A percentile compares a stretch with the other conserved stretches of the same genome.
phyloP scores from a whole-genome alignment of 148 eudicot genomes.

The Chenopodium berlandieri region DNA sequence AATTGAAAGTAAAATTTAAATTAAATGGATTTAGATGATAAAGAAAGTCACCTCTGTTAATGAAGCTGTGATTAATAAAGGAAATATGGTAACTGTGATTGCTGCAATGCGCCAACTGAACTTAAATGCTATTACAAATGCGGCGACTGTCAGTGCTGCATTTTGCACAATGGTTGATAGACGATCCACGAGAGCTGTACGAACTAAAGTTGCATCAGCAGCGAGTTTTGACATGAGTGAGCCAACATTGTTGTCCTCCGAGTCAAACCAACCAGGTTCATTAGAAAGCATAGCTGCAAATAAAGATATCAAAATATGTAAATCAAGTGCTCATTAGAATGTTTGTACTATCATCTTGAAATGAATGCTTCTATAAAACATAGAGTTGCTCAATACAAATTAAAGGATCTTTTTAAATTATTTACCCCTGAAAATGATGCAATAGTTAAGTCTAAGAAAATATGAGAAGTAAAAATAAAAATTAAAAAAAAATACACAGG shows the following conservation, averaged over 20 bases:
- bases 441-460: too few species aligned
- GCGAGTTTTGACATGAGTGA: slow-evolving; percentile 57
- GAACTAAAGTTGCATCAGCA: slow-evolving; percentile 61
- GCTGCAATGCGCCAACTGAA: slow-evolving; percentile 68
- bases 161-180: slow-evolving; percentile 61
- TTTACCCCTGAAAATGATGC: too few species aligned
- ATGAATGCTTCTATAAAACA: too few species aligned
- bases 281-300: slow-evolving; percentile 50
- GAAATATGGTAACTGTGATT: slow-evolving; percentile 49
- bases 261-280: slow-evolving; percentile 72
- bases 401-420: too few species aligned
- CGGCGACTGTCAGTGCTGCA: slow-evolving; percentile 46
- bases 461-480: too few species aligned
- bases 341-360: too few species aligned
- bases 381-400: too few species aligned
- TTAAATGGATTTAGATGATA: too few species aligned
- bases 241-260: slow-evolving; percentile 54
- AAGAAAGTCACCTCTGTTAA: slow-evolving; percentile 47
- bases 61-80: slow-evolving; percentile 54
- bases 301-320: too few species aligned
- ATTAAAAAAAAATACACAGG: too few species aligned
- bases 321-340: too few species aligned
- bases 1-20: too few species aligned
- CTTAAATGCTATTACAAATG: slow-evolving; percentile 53
- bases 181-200: slow-evolving; percentile 66